A percentile compares a stretch with the other conserved stretches of the same genome.
These are phyloP conservation scores for Phaeosphaeria sp. DNA, from an alignment of 2,329 filamentous ascomycete genomes.

Conservation along the genomic window DNA sequence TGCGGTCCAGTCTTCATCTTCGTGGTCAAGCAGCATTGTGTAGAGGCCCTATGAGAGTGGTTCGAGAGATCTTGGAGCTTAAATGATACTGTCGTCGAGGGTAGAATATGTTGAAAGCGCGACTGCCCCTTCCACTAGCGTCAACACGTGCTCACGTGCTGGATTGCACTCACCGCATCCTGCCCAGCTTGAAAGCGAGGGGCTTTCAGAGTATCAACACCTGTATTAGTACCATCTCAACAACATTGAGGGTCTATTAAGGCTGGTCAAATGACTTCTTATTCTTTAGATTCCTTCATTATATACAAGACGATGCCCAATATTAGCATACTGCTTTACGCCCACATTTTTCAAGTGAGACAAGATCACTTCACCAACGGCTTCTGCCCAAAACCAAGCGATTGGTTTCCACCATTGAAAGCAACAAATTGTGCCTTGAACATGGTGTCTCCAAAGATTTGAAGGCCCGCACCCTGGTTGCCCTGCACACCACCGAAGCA, in stretches of 20 bases:
- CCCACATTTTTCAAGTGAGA: not conserved
- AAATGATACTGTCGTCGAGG: too few species aligned
- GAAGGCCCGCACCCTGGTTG: conserved; percentile 58
- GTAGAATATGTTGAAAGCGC: too few species aligned
- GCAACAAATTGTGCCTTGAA: conserved; percentile 67
- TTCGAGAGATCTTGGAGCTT: too few species aligned
- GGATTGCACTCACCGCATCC: not conserved
- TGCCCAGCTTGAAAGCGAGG: not conserved
- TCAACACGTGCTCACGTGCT: conserved; percentile 6
- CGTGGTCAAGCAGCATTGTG: conserved; percentile 27
- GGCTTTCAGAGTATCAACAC: too few species aligned
- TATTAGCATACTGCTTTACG: not conserved
- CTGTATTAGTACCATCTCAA: too few species aligned
- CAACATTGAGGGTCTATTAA: too few species aligned
- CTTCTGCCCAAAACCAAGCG: conserved; percentile 59
- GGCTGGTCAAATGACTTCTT: not conserved
- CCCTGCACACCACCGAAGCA: conserved; percentile 75
- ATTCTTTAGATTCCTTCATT: not conserved
- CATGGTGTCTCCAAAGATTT: conserved; percentile 69
- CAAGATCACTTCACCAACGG: conserved; percentile 5
- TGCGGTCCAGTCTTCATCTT: conserved; percentile 43
- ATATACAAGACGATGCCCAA: not conserved
- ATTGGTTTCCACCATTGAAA: conserved; percentile 61
- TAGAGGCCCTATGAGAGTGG: not conserved
- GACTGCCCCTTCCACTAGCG: not conserved